These are phyloP conservation scores for Sequoia sempervirens DNA, from an alignment of 75 land plant genomes.

Conservation along the genomic window DNA sequence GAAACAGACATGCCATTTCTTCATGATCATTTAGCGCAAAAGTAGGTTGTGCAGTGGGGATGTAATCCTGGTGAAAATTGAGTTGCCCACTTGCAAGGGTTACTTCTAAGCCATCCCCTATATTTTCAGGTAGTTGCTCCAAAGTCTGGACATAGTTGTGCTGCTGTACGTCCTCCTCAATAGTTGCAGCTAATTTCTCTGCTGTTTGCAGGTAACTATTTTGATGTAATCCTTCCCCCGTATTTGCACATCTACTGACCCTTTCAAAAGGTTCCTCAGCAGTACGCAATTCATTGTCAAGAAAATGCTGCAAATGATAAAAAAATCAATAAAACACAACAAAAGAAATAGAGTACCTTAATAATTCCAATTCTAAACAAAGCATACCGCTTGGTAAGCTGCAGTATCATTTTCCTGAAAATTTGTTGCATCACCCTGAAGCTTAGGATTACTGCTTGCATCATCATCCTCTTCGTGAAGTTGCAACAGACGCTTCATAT, in stretches of 20 bases:
- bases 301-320: background rate
- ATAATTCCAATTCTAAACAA: background rate
- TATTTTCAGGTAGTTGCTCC: slow-evolving; percentile 7
- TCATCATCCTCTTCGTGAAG: slow-evolving; percentile 92
- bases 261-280: background rate
- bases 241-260: background rate
- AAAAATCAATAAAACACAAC: background rate
- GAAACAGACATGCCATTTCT: slow-evolving; percentile 18
- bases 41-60: slow-evolving; percentile 19
- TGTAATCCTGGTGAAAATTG: slow-evolving; percentile 39
- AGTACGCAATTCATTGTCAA: slow-evolving; percentile 1
- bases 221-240: slow-evolving; percentile 13
- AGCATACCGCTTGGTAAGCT: slow-evolving; percentile 22
- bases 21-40: slow-evolving; percentile 21
- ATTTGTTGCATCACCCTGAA: slow-evolving; percentile 28
- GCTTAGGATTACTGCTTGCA: slow-evolving; percentile 71
- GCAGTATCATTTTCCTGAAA: slow-evolving; percentile 10
- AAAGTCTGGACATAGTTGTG: slow-evolving; percentile 17
- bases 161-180: slow-evolving; percentile 13
- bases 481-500: slow-evolving; percentile 71
- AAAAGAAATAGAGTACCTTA: background rate
- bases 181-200: slow-evolving; percentile 11
- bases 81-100: slow-evolving; percentile 22
- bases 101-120: slow-evolving; percentile 18
- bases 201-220: slow-evolving; percentile 18